Conservation (phyloP, 2,329 filamentous ascomycete species). For the Sclerotinia sclerotiorum region DNA sequence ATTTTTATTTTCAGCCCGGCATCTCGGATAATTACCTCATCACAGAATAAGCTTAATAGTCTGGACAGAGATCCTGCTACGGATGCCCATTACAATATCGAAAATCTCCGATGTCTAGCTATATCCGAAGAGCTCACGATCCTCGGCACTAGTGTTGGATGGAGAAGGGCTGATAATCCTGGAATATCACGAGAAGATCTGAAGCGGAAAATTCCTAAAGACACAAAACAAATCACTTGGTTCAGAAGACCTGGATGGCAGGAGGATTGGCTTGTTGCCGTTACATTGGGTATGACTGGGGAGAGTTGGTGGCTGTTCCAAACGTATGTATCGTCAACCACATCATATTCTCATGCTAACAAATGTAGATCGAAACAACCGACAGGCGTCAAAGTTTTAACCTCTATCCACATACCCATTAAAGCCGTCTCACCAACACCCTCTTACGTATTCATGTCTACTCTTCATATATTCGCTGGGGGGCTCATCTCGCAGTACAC, state of each 20-base stretch:
- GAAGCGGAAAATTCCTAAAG: constrained; percentile 58
- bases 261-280: constrained; percentile 68
- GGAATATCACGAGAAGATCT: constrained; percentile 53
- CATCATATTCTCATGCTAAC: constrained; percentile 13
- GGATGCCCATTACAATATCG: constrained; percentile 58
- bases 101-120: constrained; percentile 60
- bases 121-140: constrained; percentile 61
- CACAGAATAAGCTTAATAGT: constrained; percentile 65
- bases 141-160: constrained; percentile 62
- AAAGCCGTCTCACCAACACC: constrained; percentile 34
- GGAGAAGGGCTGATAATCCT: constrained; percentile 51
- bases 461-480: constrained; percentile 42
- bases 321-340: constrained; percentile 44
- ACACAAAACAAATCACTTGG: constrained; percentile 64
- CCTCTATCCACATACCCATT: constrained; percentile 34
- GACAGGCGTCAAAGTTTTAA: constrained; percentile 31
- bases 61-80: constrained; percentile 54
- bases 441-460: constrained; percentile 40
- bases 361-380: constrained; percentile 24
- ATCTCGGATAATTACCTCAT: constrained; percentile 53
- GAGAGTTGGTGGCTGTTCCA: constrained; percentile 79
- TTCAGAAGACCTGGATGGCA: constrained; percentile 73
- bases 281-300: constrained; percentile 68
- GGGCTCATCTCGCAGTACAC: constrained; percentile 43
- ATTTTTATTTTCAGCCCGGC: constrained; percentile 68